Evolutionary conservation across 139 green algal species (phyloP).

Genomic region (Chlamydomonas asymmetrica): DNA sequence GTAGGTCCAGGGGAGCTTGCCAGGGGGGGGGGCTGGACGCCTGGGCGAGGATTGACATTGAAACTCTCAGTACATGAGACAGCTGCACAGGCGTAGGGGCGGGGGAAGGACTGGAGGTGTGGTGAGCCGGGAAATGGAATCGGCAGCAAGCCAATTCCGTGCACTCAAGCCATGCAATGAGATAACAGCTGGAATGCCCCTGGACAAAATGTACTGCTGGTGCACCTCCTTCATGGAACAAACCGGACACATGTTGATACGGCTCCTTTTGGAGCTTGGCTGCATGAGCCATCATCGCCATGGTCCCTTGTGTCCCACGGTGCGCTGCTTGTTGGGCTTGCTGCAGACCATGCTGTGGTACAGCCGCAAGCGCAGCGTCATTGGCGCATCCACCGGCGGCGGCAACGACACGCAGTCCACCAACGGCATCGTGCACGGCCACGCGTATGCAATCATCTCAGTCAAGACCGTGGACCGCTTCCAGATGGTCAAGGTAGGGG

Average conservation of each 20-base stretch:
- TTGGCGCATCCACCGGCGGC: slow-evolving; percentile 31
- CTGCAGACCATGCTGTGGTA: slow-evolving; percentile 42
- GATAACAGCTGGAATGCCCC: neutral
- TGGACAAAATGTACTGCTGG: neutral
- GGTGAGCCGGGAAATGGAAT: neutral
- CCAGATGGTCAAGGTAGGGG: slow-evolving; percentile 36
- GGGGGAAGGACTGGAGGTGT: neutral
- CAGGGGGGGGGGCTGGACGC: too few species aligned
- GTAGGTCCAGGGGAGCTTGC: too few species aligned
- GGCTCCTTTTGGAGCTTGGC: too few species aligned
- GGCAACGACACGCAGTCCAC: slow-evolving; percentile 42
- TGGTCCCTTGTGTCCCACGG: neutral
- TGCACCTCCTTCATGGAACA: neutral
- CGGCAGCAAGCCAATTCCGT: neutral
- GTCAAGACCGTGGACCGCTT: slow-evolving; percentile 34
- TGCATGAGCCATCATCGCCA: neutral
- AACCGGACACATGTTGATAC: too few species aligned
- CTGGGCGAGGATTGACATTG: neutral
- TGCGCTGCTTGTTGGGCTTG: too few species aligned
- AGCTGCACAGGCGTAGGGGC: neutral
- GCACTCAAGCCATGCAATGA: neutral
- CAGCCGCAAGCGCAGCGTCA: slow-evolving; percentile 35
- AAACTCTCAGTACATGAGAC: neutral
- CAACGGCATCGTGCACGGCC: slow-evolving; percentile 53
- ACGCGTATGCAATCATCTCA: slow-evolving; percentile 43